Base-by-base conservation (phyloP, 371 early-diverging fungal species). In the Phascolomyces articulosus region DNA sequence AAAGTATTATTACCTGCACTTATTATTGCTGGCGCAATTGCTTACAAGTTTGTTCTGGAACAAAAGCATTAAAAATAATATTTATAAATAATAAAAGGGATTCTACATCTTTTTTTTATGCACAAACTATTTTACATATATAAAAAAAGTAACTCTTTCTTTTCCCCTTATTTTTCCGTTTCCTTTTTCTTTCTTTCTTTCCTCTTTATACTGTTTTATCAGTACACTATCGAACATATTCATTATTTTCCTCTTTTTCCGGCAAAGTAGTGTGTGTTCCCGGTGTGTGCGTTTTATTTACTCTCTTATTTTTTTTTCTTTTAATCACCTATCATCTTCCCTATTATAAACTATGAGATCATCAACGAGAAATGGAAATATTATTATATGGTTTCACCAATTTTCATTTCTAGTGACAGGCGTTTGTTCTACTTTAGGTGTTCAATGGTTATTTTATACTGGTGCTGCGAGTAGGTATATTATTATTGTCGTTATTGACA, bases 361-460 rank as follows among this genome's bases (percentile, higher is more conserved):
- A 24, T 10, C 26, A 0, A 13, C 23, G 23, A 24, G 23, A 20
- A 51, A 28, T 24, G 51, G 15, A 20, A 4, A 24, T 8, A 1
- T 51, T 23, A 23, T 15, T 4, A n/a, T 51, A 24, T 51, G 26
- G 21, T 51, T 51, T 4, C 85, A 88, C 55, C 86, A 88, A 60
- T 57, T 75, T 15, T 69, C 77, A 21, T 88, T 86, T 63, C 62
- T 88, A 3, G 20, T 76, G 31, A 82, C 87, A n/a, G 89, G 89
- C 4, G 66, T 88, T n/a, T 81, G 72, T 58, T 78, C 81, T 13
- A 86, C 89, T 7, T 71, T 88, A 28, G 86, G 84, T 7, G 75
- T 78, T 8, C 89, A 88, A 64, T 88, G 85, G 83, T 60, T 88
- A n/a, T 84, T 86, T 58, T 88, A 88, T 65, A 78, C 83, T 62